Base-by-base conservation (phyloP, 2,329 filamentous ascomycete species). In the Colletotrichum simmondsii region DNA sequence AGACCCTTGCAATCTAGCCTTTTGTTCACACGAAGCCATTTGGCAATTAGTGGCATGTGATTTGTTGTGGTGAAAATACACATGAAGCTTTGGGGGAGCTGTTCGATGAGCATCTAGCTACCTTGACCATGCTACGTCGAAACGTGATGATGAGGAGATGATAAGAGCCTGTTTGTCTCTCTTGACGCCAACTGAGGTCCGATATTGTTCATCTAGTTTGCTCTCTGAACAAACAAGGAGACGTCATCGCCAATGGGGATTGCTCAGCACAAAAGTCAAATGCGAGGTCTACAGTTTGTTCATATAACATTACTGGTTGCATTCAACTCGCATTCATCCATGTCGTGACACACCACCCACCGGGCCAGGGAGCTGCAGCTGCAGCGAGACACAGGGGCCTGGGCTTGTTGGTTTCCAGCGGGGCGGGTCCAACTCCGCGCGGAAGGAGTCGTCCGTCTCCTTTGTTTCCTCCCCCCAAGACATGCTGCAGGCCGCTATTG, bases 401-500 rank as follows among this genome's bases (percentile, higher is more conserved):
- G 26, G 28, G 26, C 7, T 32, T 59, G 67, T 58, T 66, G 54
- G 42, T 59, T 66, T 42, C 42, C 62, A 19, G 61, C 52, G 26
- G 26, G 52, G 53, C 60, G 54, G 61, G 16, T 64, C 60, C 37
- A 65, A n/a, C 59, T 49, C 54, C 35, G 42, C 52, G 60, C 37
- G 37, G 59, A 12, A 35, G 19, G 59, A 12, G 24, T 12, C 24
- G 12, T 16, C 16, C 24, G 12, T 16, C 16, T 42, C 37, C 37
- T 42, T 42, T 19, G 37, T 42, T 42, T 42, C 37, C 22, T 24
- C 16, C 57, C 56, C 22, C 57, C 12, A n/a, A 24, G 22, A 11
- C 7, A 26, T 37, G 19, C 24, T n/a, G 22, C 19, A 58, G 12
- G 10, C 56, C 56, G n/a, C 65, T 16, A 68, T 68, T 68, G 46